These are phyloP conservation scores for Gossypium rotundifolium DNA, from an alignment of 345 rosid genomes.

Conservation along the genomic window DNA sequence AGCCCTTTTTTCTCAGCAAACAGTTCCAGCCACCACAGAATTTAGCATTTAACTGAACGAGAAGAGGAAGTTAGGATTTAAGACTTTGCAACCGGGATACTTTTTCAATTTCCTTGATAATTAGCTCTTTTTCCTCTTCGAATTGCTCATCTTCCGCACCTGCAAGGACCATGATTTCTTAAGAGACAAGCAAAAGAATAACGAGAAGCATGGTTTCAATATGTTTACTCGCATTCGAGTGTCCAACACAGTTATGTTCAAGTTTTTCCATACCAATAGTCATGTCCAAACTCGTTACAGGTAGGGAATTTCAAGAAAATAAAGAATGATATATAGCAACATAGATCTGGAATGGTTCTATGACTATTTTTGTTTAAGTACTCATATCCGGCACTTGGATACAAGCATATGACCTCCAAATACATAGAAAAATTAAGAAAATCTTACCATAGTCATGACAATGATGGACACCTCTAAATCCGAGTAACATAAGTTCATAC, in stretches of 20 bases:
- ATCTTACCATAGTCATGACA: not conserved
- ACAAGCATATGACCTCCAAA: not conserved
- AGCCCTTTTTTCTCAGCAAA: not conserved
- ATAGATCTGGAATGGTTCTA: no score
- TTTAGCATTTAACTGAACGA: not conserved
- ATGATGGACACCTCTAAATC: not conserved
- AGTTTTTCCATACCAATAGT: no score
- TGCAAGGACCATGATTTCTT: conserved; percentile 16
- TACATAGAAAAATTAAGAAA: not conserved
- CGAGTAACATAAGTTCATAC: not conserved
- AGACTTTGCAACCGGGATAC: conserved; percentile 40
- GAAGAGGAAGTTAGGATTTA: conserved; percentile 18
- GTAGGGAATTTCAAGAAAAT: no score
- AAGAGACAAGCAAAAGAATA: not conserved
- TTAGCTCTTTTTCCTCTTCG: conserved; percentile 91
- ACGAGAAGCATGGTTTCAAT: not conserved
- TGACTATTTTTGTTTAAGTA: no score
- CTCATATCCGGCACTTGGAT: no score
- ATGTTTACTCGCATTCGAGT: no score
- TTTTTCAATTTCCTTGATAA: conserved; percentile 72
- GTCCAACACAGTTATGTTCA: no score
- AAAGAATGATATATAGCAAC: no score
- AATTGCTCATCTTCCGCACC: conserved; percentile 89
- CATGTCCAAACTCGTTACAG: no score
- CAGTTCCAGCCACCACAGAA: not conserved